phyloP scores from a whole-genome alignment of 1,139 yeast genomes.

The Debaryomycetaceae sp. region DNA sequence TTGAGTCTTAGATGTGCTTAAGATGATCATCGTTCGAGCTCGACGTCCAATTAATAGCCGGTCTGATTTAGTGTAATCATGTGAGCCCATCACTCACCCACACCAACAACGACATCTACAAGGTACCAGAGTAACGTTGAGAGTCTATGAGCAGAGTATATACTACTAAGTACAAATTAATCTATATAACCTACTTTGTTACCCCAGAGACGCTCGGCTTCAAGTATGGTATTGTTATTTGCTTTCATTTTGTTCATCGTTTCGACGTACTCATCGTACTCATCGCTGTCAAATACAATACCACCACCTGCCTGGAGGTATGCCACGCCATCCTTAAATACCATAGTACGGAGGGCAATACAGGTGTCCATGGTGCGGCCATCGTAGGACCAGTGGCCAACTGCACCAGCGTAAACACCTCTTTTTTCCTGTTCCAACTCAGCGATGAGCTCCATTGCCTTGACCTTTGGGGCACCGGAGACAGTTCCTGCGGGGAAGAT shows the following conservation, averaged over 20 bases:
- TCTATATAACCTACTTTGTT: slow-evolving; percentile 37
- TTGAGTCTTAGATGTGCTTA: slow-evolving; percentile 3
- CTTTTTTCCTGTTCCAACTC: slow-evolving; percentile 88
- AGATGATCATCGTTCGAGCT: slow-evolving; percentile 11
- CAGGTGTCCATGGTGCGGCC: slow-evolving; percentile 94
- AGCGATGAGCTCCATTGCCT: slow-evolving; percentile 91
- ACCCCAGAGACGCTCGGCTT: slow-evolving; percentile 83
- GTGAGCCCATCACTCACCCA: slow-evolving; percentile 2
- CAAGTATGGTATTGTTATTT: slow-evolving; percentile 81
- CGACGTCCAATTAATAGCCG: slow-evolving; percentile 6
- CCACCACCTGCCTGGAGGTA: slow-evolving; percentile 99
- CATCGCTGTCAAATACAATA: slow-evolving; percentile 92
- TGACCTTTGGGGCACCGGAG: slow-evolving; percentile 95
- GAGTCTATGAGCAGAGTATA: neutral
- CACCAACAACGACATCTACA: neutral
- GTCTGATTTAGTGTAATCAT: slow-evolving; percentile 3
- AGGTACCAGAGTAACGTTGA: neutral
- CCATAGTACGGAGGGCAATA: slow-evolving; percentile 96
- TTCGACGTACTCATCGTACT: slow-evolving; percentile 91
- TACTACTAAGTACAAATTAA: neutral
- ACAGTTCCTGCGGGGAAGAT: slow-evolving; percentile 99
- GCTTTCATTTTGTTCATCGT: slow-evolving; percentile 97
- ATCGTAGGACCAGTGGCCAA: slow-evolving; percentile 97
- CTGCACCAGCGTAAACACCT: slow-evolving; percentile 98
- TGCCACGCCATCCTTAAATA: slow-evolving; percentile 83